phyloP scores from a whole-genome alignment of 257 asterid genomes.

The Penstemon barbatus region DNA sequence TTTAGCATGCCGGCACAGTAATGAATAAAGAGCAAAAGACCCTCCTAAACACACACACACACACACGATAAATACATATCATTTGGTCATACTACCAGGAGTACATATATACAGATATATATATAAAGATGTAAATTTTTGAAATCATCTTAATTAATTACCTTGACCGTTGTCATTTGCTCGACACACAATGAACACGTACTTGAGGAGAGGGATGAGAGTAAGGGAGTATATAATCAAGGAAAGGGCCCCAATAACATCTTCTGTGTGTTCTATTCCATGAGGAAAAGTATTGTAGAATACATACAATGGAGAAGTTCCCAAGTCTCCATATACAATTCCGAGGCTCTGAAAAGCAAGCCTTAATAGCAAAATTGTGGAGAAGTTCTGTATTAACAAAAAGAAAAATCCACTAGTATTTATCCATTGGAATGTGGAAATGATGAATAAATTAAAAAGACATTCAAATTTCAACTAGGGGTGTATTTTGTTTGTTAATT shows the following conservation, averaged over 20 bases:
- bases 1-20: conserved; percentile 95
- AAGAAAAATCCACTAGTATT: conserved; percentile 22
- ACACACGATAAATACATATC: background rate
- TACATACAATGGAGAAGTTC: conserved; percentile 95
- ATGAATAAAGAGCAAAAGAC: conserved; percentile 91
- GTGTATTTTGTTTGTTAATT: background rate
- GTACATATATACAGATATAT: background rate
- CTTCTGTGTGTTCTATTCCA: conserved; percentile 75
- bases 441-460: background rate
- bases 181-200: conserved; percentile 94
- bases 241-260: conserved; percentile 90
- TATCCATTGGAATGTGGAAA: background rate
- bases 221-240: conserved; percentile 93
- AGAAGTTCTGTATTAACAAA: conserved; percentile 63
- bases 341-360: conserved; percentile 99
- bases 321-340: conserved; percentile 97
- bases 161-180: conserved; percentile 99
- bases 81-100: background rate
- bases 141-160: conserved; percentile 28
- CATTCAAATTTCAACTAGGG: conserved; percentile 9
- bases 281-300: conserved; percentile 92
- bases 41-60: conserved; percentile 55
- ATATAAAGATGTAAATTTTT: background rate
- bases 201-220: conserved; percentile 94
- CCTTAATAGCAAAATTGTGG: conserved; percentile 75